Conservation (phyloP, 495 filamentous ascomycete species). For the Hyaloscypha bicolor region DNA sequence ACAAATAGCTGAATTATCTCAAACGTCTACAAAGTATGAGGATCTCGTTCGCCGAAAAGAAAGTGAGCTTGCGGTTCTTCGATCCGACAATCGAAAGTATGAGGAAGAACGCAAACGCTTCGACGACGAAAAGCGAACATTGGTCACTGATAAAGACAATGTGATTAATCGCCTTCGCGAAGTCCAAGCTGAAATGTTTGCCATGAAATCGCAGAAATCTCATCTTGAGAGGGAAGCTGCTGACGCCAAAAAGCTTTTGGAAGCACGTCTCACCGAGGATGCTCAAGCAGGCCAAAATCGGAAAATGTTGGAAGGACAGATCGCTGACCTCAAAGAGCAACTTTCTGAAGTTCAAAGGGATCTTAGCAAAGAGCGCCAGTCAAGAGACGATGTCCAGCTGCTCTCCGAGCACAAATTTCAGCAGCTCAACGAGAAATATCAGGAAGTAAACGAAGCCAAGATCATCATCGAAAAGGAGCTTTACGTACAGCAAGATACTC, state of each 20-base stretch:
- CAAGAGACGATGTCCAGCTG: slow-evolving; percentile 92
- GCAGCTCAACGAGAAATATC: slow-evolving; percentile 79
- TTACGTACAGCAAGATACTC: slow-evolving; percentile 93
- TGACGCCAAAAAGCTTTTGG: slow-evolving; percentile 82
- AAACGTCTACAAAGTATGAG: slow-evolving; percentile 92
- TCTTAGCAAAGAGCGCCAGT: slow-evolving; percentile 88
- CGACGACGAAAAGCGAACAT: slow-evolving; percentile 70
- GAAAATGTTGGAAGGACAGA: slow-evolving; percentile 83
- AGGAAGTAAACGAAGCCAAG: slow-evolving; percentile 89
- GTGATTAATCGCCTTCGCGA: slow-evolving; percentile 77
- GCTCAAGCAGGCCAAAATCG: slow-evolving; percentile 82
- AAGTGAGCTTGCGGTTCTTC: slow-evolving; percentile 84
- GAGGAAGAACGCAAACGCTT: slow-evolving; percentile 75
- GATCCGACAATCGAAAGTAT: slow-evolving; percentile 76
- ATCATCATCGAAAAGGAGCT: slow-evolving; percentile 98
- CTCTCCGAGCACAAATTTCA: slow-evolving; percentile 87
- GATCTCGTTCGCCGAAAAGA: slow-evolving; percentile 92
- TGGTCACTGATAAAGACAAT: slow-evolving; percentile 77
- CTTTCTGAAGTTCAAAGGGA: slow-evolving; percentile 85
- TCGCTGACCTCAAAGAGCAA: slow-evolving; percentile 82
- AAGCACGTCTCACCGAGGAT: slow-evolving; percentile 88
- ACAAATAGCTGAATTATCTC: slow-evolving; percentile 83
- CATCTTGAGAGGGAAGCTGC: slow-evolving; percentile 86
- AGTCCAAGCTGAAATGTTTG: slow-evolving; percentile 83
- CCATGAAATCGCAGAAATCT: slow-evolving; percentile 78